Evolutionary conservation across 2,329 filamentous ascomycete genomes (phyloP).

Genomic region (Monilinia fructigena): DNA sequence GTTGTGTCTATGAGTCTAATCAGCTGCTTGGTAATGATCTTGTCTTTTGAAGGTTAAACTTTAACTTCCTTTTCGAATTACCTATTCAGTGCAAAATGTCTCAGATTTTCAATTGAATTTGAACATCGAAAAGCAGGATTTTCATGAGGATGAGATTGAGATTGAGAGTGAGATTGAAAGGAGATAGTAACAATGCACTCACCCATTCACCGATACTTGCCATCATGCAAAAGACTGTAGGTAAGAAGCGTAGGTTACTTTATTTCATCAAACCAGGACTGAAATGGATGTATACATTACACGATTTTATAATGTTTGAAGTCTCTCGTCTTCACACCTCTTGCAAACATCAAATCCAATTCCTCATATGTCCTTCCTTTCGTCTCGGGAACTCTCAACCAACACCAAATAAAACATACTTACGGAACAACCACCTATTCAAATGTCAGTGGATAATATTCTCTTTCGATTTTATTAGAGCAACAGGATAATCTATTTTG

Average conservation of each 20-base stretch:
- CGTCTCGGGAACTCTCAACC: conserved; percentile 46
- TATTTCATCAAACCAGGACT: not conserved
- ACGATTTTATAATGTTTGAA: conserved; percentile 36
- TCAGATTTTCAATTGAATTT: not conserved
- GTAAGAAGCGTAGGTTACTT: not conserved
- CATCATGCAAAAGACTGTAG: not conserved
- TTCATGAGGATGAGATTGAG: not conserved
- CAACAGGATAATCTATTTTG: not conserved
- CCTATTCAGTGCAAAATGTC: not conserved
- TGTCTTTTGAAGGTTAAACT: not conserved
- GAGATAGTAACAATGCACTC: not conserved
- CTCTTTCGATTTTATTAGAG: not conserved
- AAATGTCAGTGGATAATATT: not conserved
- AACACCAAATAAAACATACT: conserved; percentile 44
- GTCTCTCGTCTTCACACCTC: conserved; percentile 38
- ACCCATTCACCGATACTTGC: not conserved
- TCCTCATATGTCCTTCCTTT: conserved; percentile 48
- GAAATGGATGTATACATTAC: not conserved
- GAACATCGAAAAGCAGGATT: not conserved
- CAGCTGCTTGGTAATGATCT: not conserved
- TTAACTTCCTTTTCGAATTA: not conserved
- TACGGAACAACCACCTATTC: conserved; percentile 44
- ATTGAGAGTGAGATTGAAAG: not conserved
- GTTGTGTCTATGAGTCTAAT: not conserved
- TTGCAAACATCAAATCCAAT: conserved; percentile 48